A percentile compares a stretch with the other conserved stretches of the same genome.
Conservation (phyloP, 2,329 filamentous ascomycete genomes). For the Fusarium sp. region DNA sequence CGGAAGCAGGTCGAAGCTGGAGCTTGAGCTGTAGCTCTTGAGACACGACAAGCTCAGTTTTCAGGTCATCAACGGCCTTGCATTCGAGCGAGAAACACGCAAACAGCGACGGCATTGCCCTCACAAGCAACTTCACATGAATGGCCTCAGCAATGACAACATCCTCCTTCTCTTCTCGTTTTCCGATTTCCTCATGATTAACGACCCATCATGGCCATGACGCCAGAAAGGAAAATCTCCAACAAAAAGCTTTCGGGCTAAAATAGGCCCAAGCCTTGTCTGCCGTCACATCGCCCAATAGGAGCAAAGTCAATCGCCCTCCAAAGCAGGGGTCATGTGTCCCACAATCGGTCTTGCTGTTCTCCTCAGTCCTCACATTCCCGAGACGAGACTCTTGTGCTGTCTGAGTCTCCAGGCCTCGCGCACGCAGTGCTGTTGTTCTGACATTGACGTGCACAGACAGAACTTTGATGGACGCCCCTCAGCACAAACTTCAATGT, state of each 20-base stretch:
- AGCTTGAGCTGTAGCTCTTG: conserved; percentile 18
- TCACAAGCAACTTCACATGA: not conserved
- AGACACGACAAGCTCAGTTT: conserved; percentile 28
- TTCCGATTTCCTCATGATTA: conserved; percentile 14
- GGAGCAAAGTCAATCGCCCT: conserved; percentile 20
- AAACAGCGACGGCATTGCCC: not conserved
- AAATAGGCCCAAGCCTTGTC: conserved; percentile 36
- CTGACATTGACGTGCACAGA: not conserved
- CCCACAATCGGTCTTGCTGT: conserved; percentile 5
- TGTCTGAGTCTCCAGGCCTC: not conserved
- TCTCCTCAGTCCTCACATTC: conserved; percentile 30
- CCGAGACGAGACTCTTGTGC: conserved; percentile 22
- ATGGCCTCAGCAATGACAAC: not conserved
- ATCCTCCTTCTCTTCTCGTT: not conserved
- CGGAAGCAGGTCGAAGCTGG: conserved; percentile 19
- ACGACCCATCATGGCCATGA: conserved; percentile 22
- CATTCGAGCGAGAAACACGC: conserved; percentile 3
- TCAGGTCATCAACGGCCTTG: conserved; percentile 2
- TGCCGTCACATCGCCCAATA: conserved; percentile 32
- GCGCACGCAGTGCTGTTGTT: not conserved
- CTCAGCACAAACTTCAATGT: not conserved
- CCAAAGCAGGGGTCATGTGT: conserved; percentile 34
- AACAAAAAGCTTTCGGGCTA: conserved; percentile 38
- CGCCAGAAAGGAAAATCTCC: conserved; percentile 33
- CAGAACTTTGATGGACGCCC: not conserved